Evolutionary conservation across 23 red algal genomes (phyloP), one percentile per base, ranked within the genome.

Genomic region (Gracilaria gracilis): DNA sequence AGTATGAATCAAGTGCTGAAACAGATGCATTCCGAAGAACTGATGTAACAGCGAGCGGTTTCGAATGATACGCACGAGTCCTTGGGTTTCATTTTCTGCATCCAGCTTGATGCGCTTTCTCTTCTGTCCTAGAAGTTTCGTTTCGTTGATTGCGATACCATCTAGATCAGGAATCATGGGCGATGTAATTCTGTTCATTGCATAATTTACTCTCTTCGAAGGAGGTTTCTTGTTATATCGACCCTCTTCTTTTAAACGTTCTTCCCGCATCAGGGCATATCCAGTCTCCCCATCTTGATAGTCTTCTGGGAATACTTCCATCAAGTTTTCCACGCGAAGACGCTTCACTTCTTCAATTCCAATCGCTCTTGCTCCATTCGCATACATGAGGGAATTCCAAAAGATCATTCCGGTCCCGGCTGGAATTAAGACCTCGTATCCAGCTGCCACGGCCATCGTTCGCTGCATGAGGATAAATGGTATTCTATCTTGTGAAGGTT

Each of bases 341-440:
- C 72, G 72, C n/a, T 72, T 87, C 25, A 87, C 33, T 75, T 95
- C 93, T 37, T 90, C 86, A 57, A 75, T 64, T 79, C 93, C 93
- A 46, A 80, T 79, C 33, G 89, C 94, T 38, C 83, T 65, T 28
- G 67, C 59, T 34, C 86, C 95, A 31, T 88, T 93, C 23, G 95
- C 88, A 82, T 84, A 90, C 61, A 93, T 79, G 21, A 97, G 35
- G 19, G 95, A 90, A 50, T 48, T 53, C 95, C 95, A 97, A 34
- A 97, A 85, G 20, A 84, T 53, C 90, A 97, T 93, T 29, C 86
- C 90, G 69, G 89, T 93, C 11, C 90, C 84, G 7, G 48, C 27
- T 21, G 95, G 95, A 23, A 97, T 40, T 33, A 97, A 47, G 25
- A 97, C 9, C 25, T 96, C 94, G 71, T 82, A 96, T 49, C 94